phyloP scores from a whole-genome alignment of 2,329 filamentous ascomycete genomes.

The Fusarium stilboides region DNA sequence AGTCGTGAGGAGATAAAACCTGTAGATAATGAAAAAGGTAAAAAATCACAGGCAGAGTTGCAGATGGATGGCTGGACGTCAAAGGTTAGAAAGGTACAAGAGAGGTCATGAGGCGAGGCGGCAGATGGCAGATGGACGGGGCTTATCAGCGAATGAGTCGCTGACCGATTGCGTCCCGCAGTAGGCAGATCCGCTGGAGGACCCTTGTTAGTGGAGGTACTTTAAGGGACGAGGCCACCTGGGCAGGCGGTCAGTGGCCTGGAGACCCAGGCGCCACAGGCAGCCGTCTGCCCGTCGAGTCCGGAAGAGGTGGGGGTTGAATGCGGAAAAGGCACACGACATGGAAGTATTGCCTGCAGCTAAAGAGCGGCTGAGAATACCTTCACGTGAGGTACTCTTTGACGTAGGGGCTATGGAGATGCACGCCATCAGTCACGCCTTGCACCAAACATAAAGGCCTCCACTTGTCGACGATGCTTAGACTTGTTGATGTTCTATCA shows the following conservation, averaged over 20 bases:
- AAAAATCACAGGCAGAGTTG: constrained; percentile 41
- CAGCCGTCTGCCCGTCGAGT: constrained; percentile 18
- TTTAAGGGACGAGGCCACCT: constrained; percentile 33
- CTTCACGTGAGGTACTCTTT: constrained; percentile 41
- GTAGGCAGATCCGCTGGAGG: constrained; percentile 45
- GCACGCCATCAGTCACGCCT: constrained; percentile 23
- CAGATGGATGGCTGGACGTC: constrained; percentile 35
- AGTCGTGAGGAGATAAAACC: constrained; percentile 20
- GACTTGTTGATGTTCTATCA: neutral
- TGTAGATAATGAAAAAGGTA: constrained; percentile 24
- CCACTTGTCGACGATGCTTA: constrained; percentile 12
- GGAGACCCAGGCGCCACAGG: constrained; percentile 38
- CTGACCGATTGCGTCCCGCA: constrained; percentile 48
- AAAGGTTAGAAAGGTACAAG: constrained; percentile 32
- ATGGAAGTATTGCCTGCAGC: constrained; percentile 26
- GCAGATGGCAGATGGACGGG: constrained; percentile 46
- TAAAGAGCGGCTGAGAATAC: constrained; percentile 22
- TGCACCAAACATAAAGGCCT: constrained; percentile 4
- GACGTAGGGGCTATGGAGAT: constrained; percentile 6
- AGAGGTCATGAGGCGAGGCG: constrained; percentile 50
- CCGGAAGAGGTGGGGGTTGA: constrained; percentile 9
- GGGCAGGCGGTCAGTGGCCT: constrained; percentile 44
- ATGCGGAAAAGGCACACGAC: constrained; percentile 42
- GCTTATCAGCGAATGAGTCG: constrained; percentile 49
- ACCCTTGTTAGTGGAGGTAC: constrained; percentile 41